Conservation (phyloP, 306 rosid species). For the Malus asiatica region DNA sequence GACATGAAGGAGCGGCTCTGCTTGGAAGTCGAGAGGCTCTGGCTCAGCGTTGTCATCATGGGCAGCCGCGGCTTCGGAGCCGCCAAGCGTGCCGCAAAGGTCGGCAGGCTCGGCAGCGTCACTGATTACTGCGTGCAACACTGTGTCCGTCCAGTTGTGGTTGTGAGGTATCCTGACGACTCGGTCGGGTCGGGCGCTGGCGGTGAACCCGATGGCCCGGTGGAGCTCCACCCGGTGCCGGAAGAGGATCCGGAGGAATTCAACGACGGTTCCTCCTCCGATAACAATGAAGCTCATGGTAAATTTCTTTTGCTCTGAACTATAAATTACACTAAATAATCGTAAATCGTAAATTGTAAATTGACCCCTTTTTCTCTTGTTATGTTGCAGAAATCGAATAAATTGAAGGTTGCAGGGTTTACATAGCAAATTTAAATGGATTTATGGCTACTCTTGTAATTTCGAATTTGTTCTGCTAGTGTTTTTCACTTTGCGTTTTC, state of each 20-base stretch:
- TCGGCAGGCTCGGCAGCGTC: constrained; percentile 68
- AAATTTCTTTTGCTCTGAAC: neutral
- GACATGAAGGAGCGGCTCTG: constrained; percentile 93
- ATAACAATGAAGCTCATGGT: constrained; percentile 12
- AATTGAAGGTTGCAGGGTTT: neutral
- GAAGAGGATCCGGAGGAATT: constrained; percentile 79
- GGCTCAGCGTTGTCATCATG: constrained; percentile 86
- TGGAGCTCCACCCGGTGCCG: constrained; percentile 68
- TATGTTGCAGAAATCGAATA: constrained; percentile 16
- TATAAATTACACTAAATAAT: too few relatives aligned
- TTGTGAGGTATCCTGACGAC: constrained; percentile 50
- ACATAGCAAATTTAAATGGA: neutral
- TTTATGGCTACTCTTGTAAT: neutral
- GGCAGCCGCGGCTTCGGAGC: constrained; percentile 92
- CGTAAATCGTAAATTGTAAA: neutral
- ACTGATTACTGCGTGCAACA: constrained; percentile 87
- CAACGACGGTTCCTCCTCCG: constrained; percentile 38
- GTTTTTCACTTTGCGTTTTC: neutral
- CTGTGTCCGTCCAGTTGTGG: constrained; percentile 87
- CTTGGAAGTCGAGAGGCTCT: constrained; percentile 86
- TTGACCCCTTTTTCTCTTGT: neutral
- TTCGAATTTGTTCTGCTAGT: neutral
- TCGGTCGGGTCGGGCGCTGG: neutral
- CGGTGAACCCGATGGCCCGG: constrained; percentile 12
- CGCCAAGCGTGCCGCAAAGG: constrained; percentile 34